These are phyloP conservation scores for Neurospora cerealis DNA, from an alignment of 495 filamentous ascomycete species.

Conservation along the genomic window DNA sequence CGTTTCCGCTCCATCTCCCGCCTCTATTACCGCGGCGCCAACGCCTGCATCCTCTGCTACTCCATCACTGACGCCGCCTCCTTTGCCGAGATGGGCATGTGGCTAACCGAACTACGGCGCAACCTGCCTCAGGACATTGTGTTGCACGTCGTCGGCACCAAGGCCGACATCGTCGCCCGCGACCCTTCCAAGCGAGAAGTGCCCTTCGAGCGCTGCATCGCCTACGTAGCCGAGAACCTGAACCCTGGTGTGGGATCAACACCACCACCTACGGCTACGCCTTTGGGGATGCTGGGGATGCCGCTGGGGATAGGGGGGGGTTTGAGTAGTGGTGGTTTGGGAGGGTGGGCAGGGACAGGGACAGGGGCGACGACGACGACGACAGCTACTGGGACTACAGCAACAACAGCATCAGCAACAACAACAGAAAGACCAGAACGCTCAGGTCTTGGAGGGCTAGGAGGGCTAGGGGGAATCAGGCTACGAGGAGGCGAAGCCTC, in stretches of 20 bases:
- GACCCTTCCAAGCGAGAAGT: conserved; percentile 71
- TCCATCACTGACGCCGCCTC: conserved; percentile 79
- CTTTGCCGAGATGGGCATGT: conserved; percentile 88
- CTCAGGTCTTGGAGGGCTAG: neutral
- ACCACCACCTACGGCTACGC: conserved; percentile 48
- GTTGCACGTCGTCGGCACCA: conserved; percentile 94
- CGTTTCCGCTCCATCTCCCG: conserved; percentile 87
- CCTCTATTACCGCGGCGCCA: conserved; percentile 90
- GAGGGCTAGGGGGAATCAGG: neutral
- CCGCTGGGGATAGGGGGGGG: conserved; percentile 3
- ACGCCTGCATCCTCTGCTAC: conserved; percentile 91
- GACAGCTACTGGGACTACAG: neutral
- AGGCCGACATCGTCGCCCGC: conserved; percentile 77
- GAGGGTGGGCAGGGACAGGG: conserved; percentile 1
- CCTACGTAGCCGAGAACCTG: conserved; percentile 86
- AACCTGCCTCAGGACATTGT: conserved; percentile 66
- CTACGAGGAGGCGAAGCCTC: neutral
- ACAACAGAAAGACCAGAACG: neutral
- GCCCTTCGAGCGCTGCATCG: conserved; percentile 88
- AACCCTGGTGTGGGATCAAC: conserved; percentile 54
- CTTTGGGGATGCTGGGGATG: conserved; percentile 14
- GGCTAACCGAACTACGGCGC: conserved; percentile 69
- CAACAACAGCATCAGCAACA: neutral
- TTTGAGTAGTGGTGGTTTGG: neutral
- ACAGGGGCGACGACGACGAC: neutral